Evolutionary conservation across 2,329 filamentous ascomycete species (phyloP).

Genomic region (Herpotrichia juniperi): DNA sequence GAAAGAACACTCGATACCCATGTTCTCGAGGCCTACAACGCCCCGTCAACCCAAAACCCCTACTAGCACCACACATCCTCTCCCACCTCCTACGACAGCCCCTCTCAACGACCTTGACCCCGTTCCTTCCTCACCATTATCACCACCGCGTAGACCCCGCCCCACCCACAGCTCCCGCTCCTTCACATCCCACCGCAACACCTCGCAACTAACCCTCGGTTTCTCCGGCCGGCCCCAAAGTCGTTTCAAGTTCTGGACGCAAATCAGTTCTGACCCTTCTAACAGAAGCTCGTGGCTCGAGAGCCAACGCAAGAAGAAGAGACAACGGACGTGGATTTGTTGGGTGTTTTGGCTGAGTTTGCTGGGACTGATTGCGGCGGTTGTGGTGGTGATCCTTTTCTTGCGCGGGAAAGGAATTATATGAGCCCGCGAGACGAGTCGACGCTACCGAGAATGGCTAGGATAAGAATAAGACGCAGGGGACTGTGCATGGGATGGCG

Average conservation of each 20-base stretch:
- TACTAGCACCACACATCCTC: conserved; percentile 23
- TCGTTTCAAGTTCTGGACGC: conserved; percentile 40
- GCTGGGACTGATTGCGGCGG: conserved; percentile 51
- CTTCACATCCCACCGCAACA: conserved; percentile 17
- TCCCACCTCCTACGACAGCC: background rate
- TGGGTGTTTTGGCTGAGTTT: conserved; percentile 55
- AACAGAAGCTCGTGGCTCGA: conserved; percentile 61
- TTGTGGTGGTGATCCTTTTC: conserved; percentile 55
- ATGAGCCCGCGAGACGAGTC: too few relatives aligned
- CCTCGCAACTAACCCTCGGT: conserved; percentile 26
- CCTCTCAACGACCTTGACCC: too few relatives aligned
- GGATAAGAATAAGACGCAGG: background rate
- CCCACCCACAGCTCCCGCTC: conserved; percentile 6
- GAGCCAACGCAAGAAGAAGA: conserved; percentile 55
- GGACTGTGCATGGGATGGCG: background rate
- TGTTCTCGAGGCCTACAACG: background rate
- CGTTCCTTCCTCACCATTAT: background rate
- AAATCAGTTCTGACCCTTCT: conserved; percentile 33
- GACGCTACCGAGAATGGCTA: too few relatives aligned
- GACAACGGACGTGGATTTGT: conserved; percentile 55
- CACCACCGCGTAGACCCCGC: background rate
- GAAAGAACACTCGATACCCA: background rate
- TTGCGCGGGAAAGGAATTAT: conserved; percentile 39
- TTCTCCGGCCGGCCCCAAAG: conserved; percentile 31
- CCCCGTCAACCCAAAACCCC: conserved; percentile 1